These are phyloP conservation scores for Fusarium euwallaceae DNA, from an alignment of 2,329 filamentous ascomycete species.

Conservation along the genomic window DNA sequence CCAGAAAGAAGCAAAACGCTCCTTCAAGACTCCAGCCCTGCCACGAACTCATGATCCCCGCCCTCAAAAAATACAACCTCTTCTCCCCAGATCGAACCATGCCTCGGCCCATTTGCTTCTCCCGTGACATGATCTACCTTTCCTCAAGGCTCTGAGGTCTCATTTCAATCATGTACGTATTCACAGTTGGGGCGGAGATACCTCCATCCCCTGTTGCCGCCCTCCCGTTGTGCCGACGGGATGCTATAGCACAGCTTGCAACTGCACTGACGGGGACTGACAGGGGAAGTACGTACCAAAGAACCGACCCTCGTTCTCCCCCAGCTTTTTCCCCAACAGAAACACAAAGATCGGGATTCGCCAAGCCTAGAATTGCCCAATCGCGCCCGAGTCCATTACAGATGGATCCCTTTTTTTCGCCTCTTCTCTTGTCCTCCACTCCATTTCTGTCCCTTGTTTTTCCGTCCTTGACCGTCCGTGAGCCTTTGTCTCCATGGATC, in stretches of 20 bases:
- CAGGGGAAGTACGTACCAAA: conserved; percentile 26
- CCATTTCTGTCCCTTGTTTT: conserved; percentile 1
- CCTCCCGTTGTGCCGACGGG: conserved; percentile 35
- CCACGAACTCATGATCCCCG: conserved; percentile 23
- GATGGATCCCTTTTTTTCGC: conserved; percentile 9
- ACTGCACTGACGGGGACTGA: not conserved
- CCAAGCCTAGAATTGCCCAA: conserved; percentile 37
- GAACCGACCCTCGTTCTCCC: conserved; percentile 33
- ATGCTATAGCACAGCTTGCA: not conserved
- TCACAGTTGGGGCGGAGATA: conserved; percentile 11
- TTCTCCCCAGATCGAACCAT: conserved; percentile 38
- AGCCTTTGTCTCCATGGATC: not conserved
- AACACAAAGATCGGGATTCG: conserved; percentile 42
- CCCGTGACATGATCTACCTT: conserved; percentile 30
- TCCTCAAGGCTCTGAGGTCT: conserved; percentile 1
- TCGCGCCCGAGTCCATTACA: conserved; percentile 21
- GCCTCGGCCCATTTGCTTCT: conserved; percentile 39
- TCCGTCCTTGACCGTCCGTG: not conserved
- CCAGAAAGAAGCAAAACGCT: conserved; percentile 1
- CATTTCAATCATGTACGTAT: conserved; percentile 10
- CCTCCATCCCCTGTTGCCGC: not conserved
- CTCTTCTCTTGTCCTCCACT: conserved; percentile 1
- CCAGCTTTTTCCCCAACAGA: conserved; percentile 48
- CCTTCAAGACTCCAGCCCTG: conserved; percentile 35
- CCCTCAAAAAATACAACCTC: conserved; percentile 3